Evolutionary conservation across 257 asterid species (phyloP).

Genomic region (Solanum etuberosum): DNA sequence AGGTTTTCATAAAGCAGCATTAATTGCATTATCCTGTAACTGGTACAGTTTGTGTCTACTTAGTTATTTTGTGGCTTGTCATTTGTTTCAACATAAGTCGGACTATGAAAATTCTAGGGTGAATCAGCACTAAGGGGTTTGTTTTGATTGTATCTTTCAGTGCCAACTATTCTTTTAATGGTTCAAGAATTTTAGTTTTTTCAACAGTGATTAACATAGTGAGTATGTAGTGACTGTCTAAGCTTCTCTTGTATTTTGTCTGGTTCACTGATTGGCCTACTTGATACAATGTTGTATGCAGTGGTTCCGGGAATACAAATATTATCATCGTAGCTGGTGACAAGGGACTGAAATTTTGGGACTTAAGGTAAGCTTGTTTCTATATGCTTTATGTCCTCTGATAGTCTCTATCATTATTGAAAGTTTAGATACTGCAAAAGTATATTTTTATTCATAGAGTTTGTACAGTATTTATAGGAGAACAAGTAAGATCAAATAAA

Average conservation of each 20-base stretch:
- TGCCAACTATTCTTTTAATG: neutral
- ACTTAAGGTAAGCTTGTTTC: constrained; percentile 50
- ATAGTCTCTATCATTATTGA: neutral
- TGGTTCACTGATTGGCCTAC: neutral
- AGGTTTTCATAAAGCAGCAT: neutral
- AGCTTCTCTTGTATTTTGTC: neutral
- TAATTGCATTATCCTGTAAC: neutral
- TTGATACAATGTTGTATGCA: constrained; percentile 24
- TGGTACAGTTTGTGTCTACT: neutral
- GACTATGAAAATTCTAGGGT: neutral
- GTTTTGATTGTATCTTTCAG: neutral
- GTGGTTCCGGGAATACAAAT: constrained; percentile 51
- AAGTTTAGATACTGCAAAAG: too few species aligned
- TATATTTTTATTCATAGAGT: too few species aligned
- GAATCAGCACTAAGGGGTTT: neutral
- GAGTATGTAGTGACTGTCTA: neutral
- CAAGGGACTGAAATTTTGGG: constrained; percentile 88
- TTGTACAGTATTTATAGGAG: too few species aligned
- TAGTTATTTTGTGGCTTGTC: neutral
- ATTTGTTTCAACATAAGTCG: neutral
- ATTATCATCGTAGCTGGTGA: constrained; percentile 53
- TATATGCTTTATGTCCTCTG: neutral
- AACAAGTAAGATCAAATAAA: too few species aligned
- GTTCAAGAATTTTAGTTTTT: neutral
- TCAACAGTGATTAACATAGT: neutral